These are phyloP conservation scores for Botryotinia narcissicola DNA, from an alignment of 2,329 filamentous ascomycete species.

Conservation along the genomic window DNA sequence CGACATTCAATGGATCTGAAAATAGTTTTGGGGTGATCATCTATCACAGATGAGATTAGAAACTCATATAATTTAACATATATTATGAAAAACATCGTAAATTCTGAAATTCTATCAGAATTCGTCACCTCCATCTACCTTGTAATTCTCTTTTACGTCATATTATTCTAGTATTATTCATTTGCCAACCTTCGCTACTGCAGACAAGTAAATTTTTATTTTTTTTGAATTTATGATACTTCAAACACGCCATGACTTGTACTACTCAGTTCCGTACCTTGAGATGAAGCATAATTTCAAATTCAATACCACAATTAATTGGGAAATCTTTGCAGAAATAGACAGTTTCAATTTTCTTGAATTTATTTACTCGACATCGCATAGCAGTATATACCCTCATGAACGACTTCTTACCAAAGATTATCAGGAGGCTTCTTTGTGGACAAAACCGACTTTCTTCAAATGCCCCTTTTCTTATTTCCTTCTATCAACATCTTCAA, in stretches of 20 bases:
- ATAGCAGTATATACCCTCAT: not conserved
- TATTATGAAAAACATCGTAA: not conserved
- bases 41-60: not conserved
- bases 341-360: rapidly evolving
- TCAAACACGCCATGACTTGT: not conserved
- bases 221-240: too few relatives aligned
- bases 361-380: not conserved
- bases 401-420: not conserved
- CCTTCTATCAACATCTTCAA: not conserved
- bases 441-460: not conserved
- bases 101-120: too few relatives aligned
- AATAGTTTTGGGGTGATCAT: too few relatives aligned
- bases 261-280: not conserved
- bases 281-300: not conserved
- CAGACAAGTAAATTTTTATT: not conserved
- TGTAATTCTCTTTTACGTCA: not conserved
- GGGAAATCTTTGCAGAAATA: not conserved
- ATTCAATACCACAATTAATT: rapidly evolving
- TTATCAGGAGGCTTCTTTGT: not conserved
- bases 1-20: too few relatives aligned
- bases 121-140: rapidly evolving
- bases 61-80: not conserved
- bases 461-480: not conserved
- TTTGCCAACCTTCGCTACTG: not conserved
- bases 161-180: not conserved